Conservation (phyloP, 352 stramenopile genomes). For the Globisporangium rhizosaccharum region DNA sequence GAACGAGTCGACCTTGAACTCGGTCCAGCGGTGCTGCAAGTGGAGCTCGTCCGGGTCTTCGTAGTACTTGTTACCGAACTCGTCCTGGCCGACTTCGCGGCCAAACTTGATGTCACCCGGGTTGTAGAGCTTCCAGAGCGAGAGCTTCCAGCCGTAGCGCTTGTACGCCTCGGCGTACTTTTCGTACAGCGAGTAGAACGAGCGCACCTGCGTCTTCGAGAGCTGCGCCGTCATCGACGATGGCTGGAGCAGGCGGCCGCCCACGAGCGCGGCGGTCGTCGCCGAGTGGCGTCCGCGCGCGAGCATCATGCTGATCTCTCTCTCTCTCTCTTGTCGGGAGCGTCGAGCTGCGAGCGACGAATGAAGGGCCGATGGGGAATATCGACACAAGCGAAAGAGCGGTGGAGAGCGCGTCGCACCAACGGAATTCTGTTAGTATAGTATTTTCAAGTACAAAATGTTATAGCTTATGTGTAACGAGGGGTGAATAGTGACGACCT, state of each 20-base stretch:
- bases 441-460: background rate
- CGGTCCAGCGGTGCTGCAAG: conserved; percentile 78
- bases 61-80: conserved; percentile 87
- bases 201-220: conserved; percentile 40
- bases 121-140: conserved; percentile 88
- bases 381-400: background rate
- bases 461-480: no score
- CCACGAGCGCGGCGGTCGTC: conserved; percentile 22
- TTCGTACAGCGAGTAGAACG: conserved; percentile 71
- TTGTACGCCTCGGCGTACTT: conserved; percentile 83
- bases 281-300: conserved; percentile 10
- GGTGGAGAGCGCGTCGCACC: background rate
- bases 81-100: conserved; percentile 69
- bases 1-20: conserved; percentile 75
- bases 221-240: background rate
- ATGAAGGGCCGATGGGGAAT: background rate
- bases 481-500: background rate
- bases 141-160: conserved; percentile 74
- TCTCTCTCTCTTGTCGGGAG: background rate
- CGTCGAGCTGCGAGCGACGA: background rate
- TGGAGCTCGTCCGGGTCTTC: conserved; percentile 75
- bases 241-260: conserved; percentile 21
- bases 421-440: background rate
- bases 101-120: conserved; percentile 86
- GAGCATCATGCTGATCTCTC: conserved; percentile 9